Conservation (phyloP, 805 yeast species). For the Metschnikowia proteae region DNA sequence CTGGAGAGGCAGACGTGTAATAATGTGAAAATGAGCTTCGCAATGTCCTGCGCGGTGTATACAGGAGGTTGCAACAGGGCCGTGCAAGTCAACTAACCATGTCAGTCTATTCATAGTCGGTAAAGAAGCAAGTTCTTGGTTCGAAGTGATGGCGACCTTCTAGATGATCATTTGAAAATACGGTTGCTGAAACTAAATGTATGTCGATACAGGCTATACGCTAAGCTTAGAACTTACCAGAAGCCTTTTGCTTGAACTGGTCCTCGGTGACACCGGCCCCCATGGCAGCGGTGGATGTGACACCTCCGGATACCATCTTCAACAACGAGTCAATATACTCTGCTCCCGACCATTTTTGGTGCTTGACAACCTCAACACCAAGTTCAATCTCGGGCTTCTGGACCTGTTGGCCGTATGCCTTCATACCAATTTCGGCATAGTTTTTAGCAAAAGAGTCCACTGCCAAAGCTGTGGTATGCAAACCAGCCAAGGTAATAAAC, state of each 20-base stretch:
- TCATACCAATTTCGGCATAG: conserved; percentile 83
- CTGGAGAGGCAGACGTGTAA: background rate
- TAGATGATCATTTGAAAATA: no score
- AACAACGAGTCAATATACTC: conserved; percentile 89
- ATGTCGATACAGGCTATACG: background rate
- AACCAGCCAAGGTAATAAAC: conserved; percentile 94
- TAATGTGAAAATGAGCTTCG: background rate
- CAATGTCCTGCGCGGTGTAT: background rate
- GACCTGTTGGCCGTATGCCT: conserved; percentile 85
- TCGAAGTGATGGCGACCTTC: no score
- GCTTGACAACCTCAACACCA: conserved; percentile 94
- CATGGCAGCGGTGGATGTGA: conserved; percentile 95
- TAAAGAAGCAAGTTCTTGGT: no score
- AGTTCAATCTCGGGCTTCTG: conserved; percentile 84
- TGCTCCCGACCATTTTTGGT: conserved; percentile 99
- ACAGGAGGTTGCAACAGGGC: conserved; percentile 3
- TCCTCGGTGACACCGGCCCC: conserved; percentile 98
- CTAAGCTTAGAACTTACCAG: conserved; percentile 18
- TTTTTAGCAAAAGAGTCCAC: conserved; percentile 79
- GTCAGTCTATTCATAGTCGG: no score
- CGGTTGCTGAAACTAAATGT: no score
- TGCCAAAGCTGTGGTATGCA: conserved; percentile 93
- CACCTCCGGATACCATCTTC: conserved; percentile 91
- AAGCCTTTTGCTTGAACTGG: conserved; percentile 61
- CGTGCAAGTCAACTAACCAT: background rate